Conservation (phyloP, 2,329 filamentous ascomycete genomes). For the Magnaporthiopsis rhizophila region DNA sequence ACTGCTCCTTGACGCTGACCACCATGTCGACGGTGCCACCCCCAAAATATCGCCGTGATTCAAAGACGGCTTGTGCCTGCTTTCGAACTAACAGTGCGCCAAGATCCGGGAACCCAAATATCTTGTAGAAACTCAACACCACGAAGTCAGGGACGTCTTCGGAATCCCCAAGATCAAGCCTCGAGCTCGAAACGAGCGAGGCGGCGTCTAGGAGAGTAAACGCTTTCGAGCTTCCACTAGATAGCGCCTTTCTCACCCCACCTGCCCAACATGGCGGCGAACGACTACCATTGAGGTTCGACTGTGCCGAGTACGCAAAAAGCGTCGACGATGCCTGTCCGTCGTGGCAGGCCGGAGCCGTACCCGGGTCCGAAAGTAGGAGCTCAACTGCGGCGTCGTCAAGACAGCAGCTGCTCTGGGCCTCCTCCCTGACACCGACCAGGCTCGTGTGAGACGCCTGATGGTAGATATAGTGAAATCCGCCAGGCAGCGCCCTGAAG, state of each 20-base stretch:
- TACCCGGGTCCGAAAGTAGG: constrained; percentile 44
- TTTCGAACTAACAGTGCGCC: constrained; percentile 79
- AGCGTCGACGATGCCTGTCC: constrained; percentile 2
- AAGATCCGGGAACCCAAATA: constrained; percentile 94
- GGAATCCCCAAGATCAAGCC: constrained; percentile 59
- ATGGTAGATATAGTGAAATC: constrained; percentile 80
- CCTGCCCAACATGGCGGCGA: constrained; percentile 64
- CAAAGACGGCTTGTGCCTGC: constrained; percentile 54
- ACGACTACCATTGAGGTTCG: constrained; percentile 80
- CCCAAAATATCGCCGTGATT: constrained; percentile 73
- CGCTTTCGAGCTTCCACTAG: background rate
- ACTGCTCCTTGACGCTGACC: constrained; percentile 64
- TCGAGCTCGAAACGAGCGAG: constrained; percentile 68
- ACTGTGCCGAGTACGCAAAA: constrained; percentile 85
- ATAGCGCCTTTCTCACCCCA: background rate
- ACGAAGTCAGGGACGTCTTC: constrained; percentile 70
- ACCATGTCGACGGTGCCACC: constrained; percentile 94
- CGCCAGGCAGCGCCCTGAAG: constrained; percentile 57
- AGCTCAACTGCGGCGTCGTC: constrained; percentile 52
- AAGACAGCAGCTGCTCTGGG: constrained; percentile 58
- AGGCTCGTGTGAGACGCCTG: constrained; percentile 79
- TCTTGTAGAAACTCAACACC: constrained; percentile 87
- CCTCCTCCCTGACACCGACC: constrained; percentile 70
- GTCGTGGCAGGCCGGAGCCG: too few species aligned
- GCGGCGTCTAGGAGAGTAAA: constrained; percentile 74